Evolutionary conservation across 768 basidiomycete species (phyloP), one percentile per base, ranked within the genome.

Genomic region (Crassisporium funariophilum): DNA sequence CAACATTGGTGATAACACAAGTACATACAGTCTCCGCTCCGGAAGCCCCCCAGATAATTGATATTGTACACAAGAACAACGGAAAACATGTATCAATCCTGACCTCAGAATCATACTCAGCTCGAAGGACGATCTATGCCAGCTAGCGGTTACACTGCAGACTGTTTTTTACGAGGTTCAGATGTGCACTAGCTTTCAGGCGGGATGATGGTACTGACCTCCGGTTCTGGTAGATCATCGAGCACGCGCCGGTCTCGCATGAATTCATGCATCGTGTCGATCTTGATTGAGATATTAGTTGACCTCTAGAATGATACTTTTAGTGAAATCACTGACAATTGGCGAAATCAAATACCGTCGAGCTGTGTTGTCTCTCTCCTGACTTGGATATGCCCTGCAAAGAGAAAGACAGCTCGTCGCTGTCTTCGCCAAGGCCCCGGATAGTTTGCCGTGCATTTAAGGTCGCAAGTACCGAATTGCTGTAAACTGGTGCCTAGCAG

Each of bases 221-320:
- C 61, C 36, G 59, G 61, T 35, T 61, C 60, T 46, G 49, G 53
- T 21, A 49, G 40, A 24, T 48, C 52, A 42, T 56, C 47, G 8
- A 22, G 45, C 20, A 41, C 43, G 33, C 52, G 53, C 41, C 58
- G 63, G 41, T 81, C 80, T 24, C 63, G 71, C 37, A 66, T 59
- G 37, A 68, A 71, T 46, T 83, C 82, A 21, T 79, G 72, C 31
- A 72, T 81, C 6, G 82, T 83, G 58, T 84, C 79, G 46, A 84
- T 79, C 64, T 81, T 80, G 66, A 85, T 83, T 24, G 82, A 79
- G 52, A 84, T 79, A 50, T 77, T 77, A 40, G 75, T 73, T 35
- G 73, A 72, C 53, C 61, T 66, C 72, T 76, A 46, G 35, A 45
- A 45, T 52, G 19, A 48, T 44, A 23, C 35, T 31, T 55, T 39